These are phyloP conservation scores for Purshia tridentata DNA, from an alignment of 306 rosid species.

Conservation along the genomic window DNA sequence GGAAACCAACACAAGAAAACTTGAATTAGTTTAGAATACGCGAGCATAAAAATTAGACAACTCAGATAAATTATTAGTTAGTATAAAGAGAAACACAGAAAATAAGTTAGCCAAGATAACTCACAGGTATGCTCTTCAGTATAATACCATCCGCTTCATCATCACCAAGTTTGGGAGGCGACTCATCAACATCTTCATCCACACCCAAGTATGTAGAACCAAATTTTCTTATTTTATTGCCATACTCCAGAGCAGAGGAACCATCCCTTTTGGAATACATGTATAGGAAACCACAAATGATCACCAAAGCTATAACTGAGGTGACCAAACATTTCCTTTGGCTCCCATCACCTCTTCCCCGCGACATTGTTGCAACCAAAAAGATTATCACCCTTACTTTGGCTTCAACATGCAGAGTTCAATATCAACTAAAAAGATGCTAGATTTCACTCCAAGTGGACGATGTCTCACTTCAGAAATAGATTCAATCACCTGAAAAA, in stretches of 20 bases:
- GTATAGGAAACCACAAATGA: slow-evolving; percentile 70
- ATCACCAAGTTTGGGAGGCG: slow-evolving; percentile 53
- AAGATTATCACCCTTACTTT: slow-evolving; percentile 16
- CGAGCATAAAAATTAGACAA: neutral
- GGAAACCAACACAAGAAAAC: slow-evolving; percentile 19
- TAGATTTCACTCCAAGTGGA: slow-evolving; percentile 3
- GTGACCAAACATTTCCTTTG: slow-evolving; percentile 70
- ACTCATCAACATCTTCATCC: slow-evolving; percentile 68
- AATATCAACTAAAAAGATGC: neutral
- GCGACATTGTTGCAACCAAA: slow-evolving; percentile 51
- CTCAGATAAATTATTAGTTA: neutral
- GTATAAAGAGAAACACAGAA: neutral
- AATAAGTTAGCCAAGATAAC: slow-evolving; percentile 28
- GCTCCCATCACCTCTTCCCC: slow-evolving; percentile 88
- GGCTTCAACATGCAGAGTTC: slow-evolving; percentile 23
- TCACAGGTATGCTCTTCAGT: slow-evolving; percentile 86
- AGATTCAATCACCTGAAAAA: slow-evolving; percentile 4
- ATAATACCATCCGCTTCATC: slow-evolving; percentile 52
- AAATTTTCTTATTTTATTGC: slow-evolving; percentile 65
- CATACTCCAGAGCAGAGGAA: slow-evolving; percentile 72
- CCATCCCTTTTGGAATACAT: slow-evolving; percentile 56
- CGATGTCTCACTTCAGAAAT: neutral
- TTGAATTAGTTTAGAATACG: neutral
- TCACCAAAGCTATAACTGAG: slow-evolving; percentile 48
- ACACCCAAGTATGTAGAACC: slow-evolving; percentile 78